phyloP scores from a whole-genome alignment of 371 early-diverging fungal genomes.

The Mortierella sp. region DNA sequence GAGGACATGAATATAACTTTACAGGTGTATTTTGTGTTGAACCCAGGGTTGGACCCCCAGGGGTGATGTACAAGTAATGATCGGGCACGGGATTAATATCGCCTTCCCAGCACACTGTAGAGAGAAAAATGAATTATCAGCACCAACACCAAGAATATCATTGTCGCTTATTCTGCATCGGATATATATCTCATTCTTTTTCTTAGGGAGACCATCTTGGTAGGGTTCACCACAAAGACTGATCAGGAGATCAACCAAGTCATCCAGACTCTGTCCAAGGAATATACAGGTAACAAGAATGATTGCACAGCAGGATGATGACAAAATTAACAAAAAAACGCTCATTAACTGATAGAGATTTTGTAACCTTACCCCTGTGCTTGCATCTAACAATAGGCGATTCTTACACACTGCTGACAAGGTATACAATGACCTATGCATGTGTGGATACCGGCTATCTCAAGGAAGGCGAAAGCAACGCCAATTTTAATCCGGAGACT shows the following conservation, averaged over 20 bases:
- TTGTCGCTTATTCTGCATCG: neutral
- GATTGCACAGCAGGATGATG: neutral
- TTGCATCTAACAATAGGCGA: conserved; percentile 55
- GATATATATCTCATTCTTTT: neutral
- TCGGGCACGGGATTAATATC: no score
- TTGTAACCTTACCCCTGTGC: neutral
- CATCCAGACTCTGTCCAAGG: conserved; percentile 64
- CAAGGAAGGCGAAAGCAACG: no score
- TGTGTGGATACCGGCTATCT: no score
- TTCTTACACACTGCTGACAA: conserved; percentile 67
- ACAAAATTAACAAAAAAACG: no score
- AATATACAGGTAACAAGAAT: conserved; percentile 56
- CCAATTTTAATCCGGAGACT: no score
- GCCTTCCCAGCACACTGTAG: no score
- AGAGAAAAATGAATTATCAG: no score
- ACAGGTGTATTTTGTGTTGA: conserved; percentile 73
- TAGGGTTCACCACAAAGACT: conserved; percentile 64
- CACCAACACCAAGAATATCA: no score
- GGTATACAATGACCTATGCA: no score
- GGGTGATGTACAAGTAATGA: conserved; percentile 68
- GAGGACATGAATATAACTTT: conserved; percentile 69
- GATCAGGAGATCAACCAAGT: conserved; percentile 61
- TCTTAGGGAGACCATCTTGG: conserved; percentile 66
- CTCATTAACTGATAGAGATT: neutral
- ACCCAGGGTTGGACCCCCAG: conserved; percentile 69